Evolutionary conservation across 345 rosid species (phyloP), one percentile per base, ranked within the genome.

Genomic region (Rhizophora mangle): DNA sequence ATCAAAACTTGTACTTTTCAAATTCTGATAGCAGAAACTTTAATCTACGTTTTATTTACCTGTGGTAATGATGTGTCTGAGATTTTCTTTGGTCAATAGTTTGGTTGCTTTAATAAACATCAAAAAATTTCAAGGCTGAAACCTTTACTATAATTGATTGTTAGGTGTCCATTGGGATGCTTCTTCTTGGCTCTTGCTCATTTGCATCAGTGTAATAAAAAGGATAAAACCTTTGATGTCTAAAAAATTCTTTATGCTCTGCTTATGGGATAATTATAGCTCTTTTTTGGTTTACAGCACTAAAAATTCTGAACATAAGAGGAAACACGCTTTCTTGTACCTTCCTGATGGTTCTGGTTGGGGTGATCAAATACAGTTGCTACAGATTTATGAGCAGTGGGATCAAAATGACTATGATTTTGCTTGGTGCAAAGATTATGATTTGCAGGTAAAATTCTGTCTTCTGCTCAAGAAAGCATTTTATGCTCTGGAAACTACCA

Each of bases 271-370:
- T 63, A 63, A 54, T 15, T 15, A 21, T 51, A 29, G 24, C 46
- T 21, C 21, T 30, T 19, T 31, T 37, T 65, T n/a, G 49, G 55
- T 64, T 68, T 75, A 63, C 76, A 67, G 78, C 83, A 86, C 91
- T 85, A 92, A 78, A 73, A 81, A 68, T 70, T 67, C 60, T 62
- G 99, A 88, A 65, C 92, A 84, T 89, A 92, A 95, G 87, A 85
- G 93, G 82, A 95, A 92, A 78, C 87, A 76, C 31, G 31, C 81
- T 31, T 73, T 83, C 32, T 69, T 72, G 56, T 88, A 84, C 68
- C 97, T 91, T 80, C 97, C 98, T 64, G 94, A 89, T 80, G 99
- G 98, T 63, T 89, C 89, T 60, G 96, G 97, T 68, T 88, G 71
- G 70, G 99, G 99, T 72, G 99, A 95, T 80, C 98, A 95, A 81